phyloP scores from a whole-genome alignment of 208 protist genomes.

The Strigomonas oncopelti region DNA sequence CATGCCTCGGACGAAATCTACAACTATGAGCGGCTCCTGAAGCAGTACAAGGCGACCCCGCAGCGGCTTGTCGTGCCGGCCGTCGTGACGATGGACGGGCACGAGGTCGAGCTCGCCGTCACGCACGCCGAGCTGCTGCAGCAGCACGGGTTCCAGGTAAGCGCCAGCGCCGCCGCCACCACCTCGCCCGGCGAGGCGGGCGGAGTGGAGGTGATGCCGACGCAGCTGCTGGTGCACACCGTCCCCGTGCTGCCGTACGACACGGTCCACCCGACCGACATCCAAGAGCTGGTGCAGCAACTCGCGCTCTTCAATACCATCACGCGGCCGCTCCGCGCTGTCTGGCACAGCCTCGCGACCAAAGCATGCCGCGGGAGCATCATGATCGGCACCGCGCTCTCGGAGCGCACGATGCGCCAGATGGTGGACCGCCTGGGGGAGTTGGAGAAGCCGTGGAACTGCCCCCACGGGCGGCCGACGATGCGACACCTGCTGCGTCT shows the following conservation, averaged over 20 bases:
- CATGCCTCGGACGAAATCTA: constrained; percentile 95
- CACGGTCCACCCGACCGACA: constrained; percentile 74
- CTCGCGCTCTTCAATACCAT: constrained; percentile 63
- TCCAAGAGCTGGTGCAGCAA: constrained; percentile 86
- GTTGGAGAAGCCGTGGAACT: constrained; percentile 93
- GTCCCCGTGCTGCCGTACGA: constrained; percentile 87
- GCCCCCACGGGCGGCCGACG: constrained; percentile 93
- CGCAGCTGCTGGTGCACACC: constrained; percentile 64
- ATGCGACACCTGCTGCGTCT: constrained; percentile 47
- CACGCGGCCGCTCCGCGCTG: constrained; percentile 58
- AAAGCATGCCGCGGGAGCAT: constrained; percentile 90
- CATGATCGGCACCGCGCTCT: constrained; percentile 91
- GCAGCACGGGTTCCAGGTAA: constrained; percentile 87
- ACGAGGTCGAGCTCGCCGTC: constrained; percentile 78
- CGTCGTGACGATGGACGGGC: constrained; percentile 60
- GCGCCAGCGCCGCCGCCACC: constrained; percentile 27
- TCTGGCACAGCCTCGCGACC: constrained; percentile 90
- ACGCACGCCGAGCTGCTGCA: constrained; percentile 59
- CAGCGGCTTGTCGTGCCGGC: constrained; percentile 82
- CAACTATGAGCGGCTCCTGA: constrained; percentile 89
- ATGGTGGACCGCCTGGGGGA: constrained; percentile 67
- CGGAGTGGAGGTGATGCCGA: constrained; percentile 7
- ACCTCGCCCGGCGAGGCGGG: background rate
- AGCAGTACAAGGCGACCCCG: constrained; percentile 53
- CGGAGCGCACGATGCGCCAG: constrained; percentile 63